Evolutionary conservation across 2,329 filamentous ascomycete genomes (phyloP), one percentile per base, ranked within the genome.

Genomic region (Diaporthe australafricana): DNA sequence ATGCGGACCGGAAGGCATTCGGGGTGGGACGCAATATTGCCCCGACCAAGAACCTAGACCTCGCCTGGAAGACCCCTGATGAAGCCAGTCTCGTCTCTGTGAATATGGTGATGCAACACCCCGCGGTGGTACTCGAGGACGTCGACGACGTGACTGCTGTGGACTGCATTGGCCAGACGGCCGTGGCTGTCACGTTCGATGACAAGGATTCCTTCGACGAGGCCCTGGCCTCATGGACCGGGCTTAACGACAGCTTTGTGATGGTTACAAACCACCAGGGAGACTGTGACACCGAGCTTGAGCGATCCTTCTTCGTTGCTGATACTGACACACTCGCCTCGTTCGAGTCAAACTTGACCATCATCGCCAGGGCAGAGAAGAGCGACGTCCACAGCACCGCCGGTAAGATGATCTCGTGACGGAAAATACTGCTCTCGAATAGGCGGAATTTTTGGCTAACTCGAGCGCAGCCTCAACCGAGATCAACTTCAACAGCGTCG

Each of bases 71-170:
- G 27, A 73, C 69, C 9, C 72, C 75, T 30, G 73, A 69, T 38
- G 88, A 87, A 45, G 87, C 88, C 45, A 79, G 79, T 6, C 81
- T 84, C 70, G 83, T 85, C 20, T 84, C 87, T 73, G 88, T 89
- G 32, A 90, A 89, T 72, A 68, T 87, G 85, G 60, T 86, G 83
- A 67, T 85, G 86, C 75, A 74, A 62, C 75, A 75, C 47, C 71
- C 75, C 3, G 72, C 75, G 8, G 75, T 77, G n/a, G 57, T 73
- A 16, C 76, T 76, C 35, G 76, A 77, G 71, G 76, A 77, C 52
- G 60, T 77, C 45, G 89, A 88, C 30, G 89, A 84, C 5, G 73
- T 89, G 11, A 83, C 84, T 14, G 90, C 88, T 1, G 81, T 91
- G 69, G 77, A 84, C 57, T 90, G 88, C 75, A 90, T 90, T 78